A percentile compares a stretch with the other conserved stretches of the same genome.
phyloP scores from a whole-genome alignment of 106 monocot species.

The Platanthera guangdongensis region DNA sequence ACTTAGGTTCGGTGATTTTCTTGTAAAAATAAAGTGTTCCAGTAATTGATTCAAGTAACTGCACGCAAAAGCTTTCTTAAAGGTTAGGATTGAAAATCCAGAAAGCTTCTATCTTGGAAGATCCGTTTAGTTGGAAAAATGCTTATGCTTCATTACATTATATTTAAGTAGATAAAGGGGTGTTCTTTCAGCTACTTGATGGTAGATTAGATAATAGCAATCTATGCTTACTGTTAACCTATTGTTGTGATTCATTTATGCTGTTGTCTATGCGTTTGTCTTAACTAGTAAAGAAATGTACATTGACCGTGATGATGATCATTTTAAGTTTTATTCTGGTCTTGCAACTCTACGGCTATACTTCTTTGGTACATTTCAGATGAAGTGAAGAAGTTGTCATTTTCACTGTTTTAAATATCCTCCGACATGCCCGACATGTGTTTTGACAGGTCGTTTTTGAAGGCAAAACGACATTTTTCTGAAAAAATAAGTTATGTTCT shows the following conservation, averaged over 20 bases:
- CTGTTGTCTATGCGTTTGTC: background rate
- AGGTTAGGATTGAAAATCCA: background rate
- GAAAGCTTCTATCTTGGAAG: background rate
- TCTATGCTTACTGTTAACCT: background rate
- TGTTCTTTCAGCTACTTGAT: background rate
- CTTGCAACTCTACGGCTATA: background rate
- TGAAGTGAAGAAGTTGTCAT: background rate
- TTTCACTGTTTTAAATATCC: too few species aligned
- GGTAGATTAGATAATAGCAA: background rate
- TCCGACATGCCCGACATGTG: too few species aligned
- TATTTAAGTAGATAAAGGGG: background rate
- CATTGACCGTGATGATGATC: background rate
- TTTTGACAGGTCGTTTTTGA: too few species aligned
- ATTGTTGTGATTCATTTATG: background rate
- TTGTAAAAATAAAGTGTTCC: background rate
- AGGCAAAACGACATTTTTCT: too few species aligned
- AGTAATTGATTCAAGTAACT: background rate
- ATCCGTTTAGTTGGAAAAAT: background rate
- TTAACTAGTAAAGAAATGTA: background rate
- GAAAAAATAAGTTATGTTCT: too few species aligned
- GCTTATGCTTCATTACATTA: background rate
- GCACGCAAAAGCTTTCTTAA: background rate
- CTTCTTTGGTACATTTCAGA: background rate
- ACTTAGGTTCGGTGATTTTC: background rate
- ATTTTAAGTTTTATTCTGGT: background rate